Evolutionary conservation across 306 rosid genomes (phyloP).

Genomic region (Luffa acutangula): DNA sequence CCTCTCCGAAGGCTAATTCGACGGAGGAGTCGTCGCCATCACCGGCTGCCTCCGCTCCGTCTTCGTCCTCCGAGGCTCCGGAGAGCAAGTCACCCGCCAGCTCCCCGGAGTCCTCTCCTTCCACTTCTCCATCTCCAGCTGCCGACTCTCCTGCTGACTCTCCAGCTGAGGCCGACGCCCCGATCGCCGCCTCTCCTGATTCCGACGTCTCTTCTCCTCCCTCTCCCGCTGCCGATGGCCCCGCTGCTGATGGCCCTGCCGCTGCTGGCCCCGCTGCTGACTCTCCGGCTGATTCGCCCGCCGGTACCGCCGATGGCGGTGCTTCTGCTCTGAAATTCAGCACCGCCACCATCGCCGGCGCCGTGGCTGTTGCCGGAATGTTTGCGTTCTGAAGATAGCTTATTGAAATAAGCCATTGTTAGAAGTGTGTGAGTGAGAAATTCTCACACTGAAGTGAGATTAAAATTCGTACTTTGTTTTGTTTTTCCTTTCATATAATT

Average conservation of each 20-base stretch:
- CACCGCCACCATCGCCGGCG: not conserved
- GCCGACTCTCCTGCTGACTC: not conserved
- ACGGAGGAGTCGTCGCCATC: not conserved
- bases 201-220: constrained; percentile 6
- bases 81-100: not conserved
- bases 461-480: not conserved
- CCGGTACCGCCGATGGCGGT: not conserved
- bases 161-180: not conserved
- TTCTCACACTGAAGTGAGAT: not conserved
- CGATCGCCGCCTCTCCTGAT: not conserved
- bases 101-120: not conserved
- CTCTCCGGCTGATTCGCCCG: not conserved
- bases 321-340: not conserved
- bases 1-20: not conserved
- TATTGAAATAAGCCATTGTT: not conserved
- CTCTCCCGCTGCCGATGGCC: not conserved
- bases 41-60: not conserved
- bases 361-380: not conserved
- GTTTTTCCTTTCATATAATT: not conserved
- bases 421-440: not conserved
- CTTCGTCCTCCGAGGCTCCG: not conserved
- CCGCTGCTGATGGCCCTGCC: not conserved
- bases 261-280: not conserved
- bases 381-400: not conserved
- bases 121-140: not conserved